Base-by-base conservation (phyloP, 2,329 filamentous ascomycete species). In the Aspergillus ruber region DNA sequence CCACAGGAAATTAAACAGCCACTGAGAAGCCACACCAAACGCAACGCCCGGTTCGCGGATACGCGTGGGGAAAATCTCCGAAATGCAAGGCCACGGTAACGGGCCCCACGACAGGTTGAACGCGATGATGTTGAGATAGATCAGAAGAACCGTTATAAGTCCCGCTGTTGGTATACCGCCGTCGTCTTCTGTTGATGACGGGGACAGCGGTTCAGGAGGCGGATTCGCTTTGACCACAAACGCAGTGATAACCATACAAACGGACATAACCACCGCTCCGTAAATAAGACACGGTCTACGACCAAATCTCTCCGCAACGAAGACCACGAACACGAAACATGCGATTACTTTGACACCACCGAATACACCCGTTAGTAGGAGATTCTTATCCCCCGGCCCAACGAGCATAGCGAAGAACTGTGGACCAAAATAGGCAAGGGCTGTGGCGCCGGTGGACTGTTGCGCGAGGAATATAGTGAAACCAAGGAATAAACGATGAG, bases 381-480 rank as follows among this genome's bases (percentile, higher is more conserved):
- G 65, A 39, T 70, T 69, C 32, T 63, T 40, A 73, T 67, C 0
- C 68, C 70, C 15, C n/a, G 63, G 57, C 10, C 74, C 74, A 12
- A 78, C 74, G 6, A 79, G 68, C 0, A 78, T 62, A 17, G 71
- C 70, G 58, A 80, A 79, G 60, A 78, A 79, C 54, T 80, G 76
- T 4, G 77, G 76, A 0, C 74, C 75, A 46, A 77, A 79, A 59
- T 78, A 78, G 10, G 76, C 76, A 53, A 79, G 72, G 0, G 77
- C 76, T 0, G 76, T 79, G 5, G 76, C 75, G 1, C 76, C 77
- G 1, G 76, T 80, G 3, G 76, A 74, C 49, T 79, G 75, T 52
- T 79, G 76, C 0, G 74, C 73, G 2, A 73, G 67, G 55, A 80
- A 79, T 42, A 79, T 63, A 1, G 68, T 67, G 39, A 73, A 69